These are phyloP conservation scores for Scheffersomyces spartinae DNA, from an alignment of 805 yeast genomes.

Conservation along the genomic window DNA sequence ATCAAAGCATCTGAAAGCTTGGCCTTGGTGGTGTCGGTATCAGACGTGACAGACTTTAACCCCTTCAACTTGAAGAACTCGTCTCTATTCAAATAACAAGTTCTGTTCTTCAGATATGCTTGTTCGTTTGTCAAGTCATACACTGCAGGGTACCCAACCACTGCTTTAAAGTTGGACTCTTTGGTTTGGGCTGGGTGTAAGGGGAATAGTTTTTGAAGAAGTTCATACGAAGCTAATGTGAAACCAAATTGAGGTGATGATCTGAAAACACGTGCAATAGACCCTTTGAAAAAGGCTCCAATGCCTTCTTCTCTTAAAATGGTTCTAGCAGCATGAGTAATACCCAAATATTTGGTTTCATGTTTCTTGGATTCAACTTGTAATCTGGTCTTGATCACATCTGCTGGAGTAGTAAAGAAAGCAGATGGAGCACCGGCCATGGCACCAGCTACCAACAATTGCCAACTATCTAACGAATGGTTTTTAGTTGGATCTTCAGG, in stretches of 20 bases:
- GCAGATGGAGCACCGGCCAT: slow-evolving; percentile 98
- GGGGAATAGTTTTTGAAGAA: slow-evolving; percentile 73
- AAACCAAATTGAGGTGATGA: slow-evolving; percentile 98
- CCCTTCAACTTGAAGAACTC: slow-evolving; percentile 24
- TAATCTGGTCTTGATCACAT: slow-evolving; percentile 89
- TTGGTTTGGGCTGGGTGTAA: slow-evolving; percentile 39
- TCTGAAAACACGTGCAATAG: slow-evolving; percentile 86
- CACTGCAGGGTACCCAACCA: slow-evolving; percentile 34
- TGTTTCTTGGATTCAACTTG: slow-evolving; percentile 75
- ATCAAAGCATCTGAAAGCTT: slow-evolving; percentile 24
- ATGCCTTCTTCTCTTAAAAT: slow-evolving; percentile 77
- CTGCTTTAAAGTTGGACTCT: slow-evolving; percentile 31
- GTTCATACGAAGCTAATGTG: slow-evolving; percentile 93
- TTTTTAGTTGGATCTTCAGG: slow-evolving; percentile 52
- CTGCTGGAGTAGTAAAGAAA: slow-evolving; percentile 91
- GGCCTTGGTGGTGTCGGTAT: slow-evolving; percentile 14
- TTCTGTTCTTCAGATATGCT: slow-evolving; percentile 1
- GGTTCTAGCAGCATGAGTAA: slow-evolving; percentile 62
- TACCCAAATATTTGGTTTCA: slow-evolving; percentile 67
- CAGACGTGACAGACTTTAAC: slow-evolving; percentile 15
- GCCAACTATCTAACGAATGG: slow-evolving; percentile 64
- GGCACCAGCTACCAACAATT: slow-evolving; percentile 79
- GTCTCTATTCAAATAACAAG: slow-evolving; percentile 18
- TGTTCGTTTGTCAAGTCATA: slow-evolving; percentile 28
- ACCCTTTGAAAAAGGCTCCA: slow-evolving; percentile 88